Base-by-base conservation (phyloP, 371 early-diverging fungal species). In the Mucor circinelloides region DNA sequence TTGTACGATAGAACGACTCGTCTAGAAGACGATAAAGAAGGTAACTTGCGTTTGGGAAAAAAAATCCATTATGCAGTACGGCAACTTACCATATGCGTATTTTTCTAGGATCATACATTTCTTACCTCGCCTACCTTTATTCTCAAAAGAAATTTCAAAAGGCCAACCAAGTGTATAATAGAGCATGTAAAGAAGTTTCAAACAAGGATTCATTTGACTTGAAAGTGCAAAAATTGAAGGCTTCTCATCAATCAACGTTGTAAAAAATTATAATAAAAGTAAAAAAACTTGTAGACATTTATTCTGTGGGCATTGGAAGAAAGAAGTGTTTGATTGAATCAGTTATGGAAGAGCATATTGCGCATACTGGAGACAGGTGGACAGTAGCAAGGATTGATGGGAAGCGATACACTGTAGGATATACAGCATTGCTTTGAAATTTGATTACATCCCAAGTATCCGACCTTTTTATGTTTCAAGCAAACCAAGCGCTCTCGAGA, bases 1-100 rank as follows among this genome's bases (percentile, higher is more conserved):
- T 86, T 88, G 68, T 90, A 84, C 54, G 89, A 90, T 64, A 80
- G 84, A 77, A 83, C 85, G 7, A 83, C 86, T 6, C 79, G 85
- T 9, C 70, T 84, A 13, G 74, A 84, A 54, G 73, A 75, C 21
- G 65, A 76, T 67, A 81, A 83, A 69, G 78, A 84, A 78, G 88
- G 88, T 88, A 80, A 60, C 8, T 50, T 12, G 9, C 19, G 3
- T 0, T 46, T 52, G 48, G 28, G 34, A 2, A 40, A 17, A 28
- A 34, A 27, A 32, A 21, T 31, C 1, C 21, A 6, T 36, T 31
- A 23, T 48, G 13, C 2, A 36, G 13, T 13, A 13, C 6, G 1
- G 48, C 21, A 6, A 21, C 5, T 48, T 15, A 48, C 12, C 23
- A 21, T 15, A 28, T 64, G 28, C 23, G 34, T 10, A 57, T 10